Evolutionary conservation across 2,329 filamentous ascomycete species (phyloP).

Genomic region (Sclerotinia glacialis): DNA sequence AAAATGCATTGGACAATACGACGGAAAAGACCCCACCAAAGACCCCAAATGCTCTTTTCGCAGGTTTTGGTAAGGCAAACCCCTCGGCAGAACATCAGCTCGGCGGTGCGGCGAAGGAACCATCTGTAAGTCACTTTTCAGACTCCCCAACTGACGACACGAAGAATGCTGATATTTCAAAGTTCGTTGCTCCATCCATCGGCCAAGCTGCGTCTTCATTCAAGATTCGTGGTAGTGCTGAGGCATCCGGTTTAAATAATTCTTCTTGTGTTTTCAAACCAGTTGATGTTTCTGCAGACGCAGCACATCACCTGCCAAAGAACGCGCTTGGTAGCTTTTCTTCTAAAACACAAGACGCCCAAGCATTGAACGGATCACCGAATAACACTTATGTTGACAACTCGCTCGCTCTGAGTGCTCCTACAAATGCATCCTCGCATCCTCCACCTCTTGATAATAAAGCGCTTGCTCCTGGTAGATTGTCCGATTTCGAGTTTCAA

Average conservation of each 20-base stretch:
- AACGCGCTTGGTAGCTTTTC: constrained; percentile 27
- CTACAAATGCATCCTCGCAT: constrained; percentile 11
- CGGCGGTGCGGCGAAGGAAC: not conserved
- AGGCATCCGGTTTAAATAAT: not conserved
- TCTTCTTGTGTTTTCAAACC: constrained; percentile 26
- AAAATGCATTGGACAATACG: not conserved
- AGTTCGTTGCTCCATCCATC: not conserved
- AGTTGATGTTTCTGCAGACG: constrained; percentile 24
- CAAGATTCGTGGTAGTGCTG: constrained; percentile 12
- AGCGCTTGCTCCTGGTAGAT: constrained; percentile 17
- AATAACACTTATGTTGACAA: not conserved
- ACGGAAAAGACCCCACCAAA: constrained; percentile 4
- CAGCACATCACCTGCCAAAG: constrained; percentile 25
- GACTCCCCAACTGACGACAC: not conserved
- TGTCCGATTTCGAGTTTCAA: constrained; percentile 14
- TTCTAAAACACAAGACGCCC: not conserved
- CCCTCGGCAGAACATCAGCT: not conserved
- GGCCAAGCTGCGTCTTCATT: constrained; percentile 2
- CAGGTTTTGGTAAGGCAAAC: constrained; percentile 4
- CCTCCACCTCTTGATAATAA: not conserved
- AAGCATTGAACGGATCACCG: constrained; percentile 11
- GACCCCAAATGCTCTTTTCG: constrained; percentile 10
- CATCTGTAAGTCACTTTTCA: not conserved
- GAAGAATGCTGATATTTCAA: not conserved
- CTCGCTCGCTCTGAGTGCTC: not conserved